Evolutionary conservation across 495 filamentous ascomycete species (phyloP).

Genomic region (Penicillium turbatum): DNA sequence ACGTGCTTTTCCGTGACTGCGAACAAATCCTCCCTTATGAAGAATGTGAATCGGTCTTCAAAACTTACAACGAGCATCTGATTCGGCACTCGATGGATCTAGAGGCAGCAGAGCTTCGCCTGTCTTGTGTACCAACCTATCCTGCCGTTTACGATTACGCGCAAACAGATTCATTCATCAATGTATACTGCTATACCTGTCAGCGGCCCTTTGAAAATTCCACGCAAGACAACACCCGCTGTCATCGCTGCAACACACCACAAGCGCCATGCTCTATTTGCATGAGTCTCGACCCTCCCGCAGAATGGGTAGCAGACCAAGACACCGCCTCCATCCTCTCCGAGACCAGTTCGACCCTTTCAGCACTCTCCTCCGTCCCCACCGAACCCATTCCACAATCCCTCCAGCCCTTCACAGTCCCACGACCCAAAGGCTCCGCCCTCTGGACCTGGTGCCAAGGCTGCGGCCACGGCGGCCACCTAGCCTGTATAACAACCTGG

Average conservation of each 20-base stretch:
- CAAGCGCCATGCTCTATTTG: conserved; percentile 46
- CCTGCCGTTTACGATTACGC: conserved; percentile 57
- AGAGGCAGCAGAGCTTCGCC: conserved; percentile 65
- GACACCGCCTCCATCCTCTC: conserved; percentile 11
- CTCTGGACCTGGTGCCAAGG: conserved; percentile 70
- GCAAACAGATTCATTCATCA: conserved; percentile 45
- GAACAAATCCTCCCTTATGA: conserved; percentile 42
- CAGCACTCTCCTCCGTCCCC: conserved; percentile 26
- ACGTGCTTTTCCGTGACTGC: conserved; percentile 37
- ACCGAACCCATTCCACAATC: conserved; percentile 31
- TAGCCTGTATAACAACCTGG: conserved; percentile 65
- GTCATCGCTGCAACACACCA: conserved; percentile 40
- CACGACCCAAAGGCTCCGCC: conserved; percentile 31
- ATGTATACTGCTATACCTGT: conserved; percentile 46
- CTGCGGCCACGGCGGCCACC: conserved; percentile 72
- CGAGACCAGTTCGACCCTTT: conserved; percentile 24
- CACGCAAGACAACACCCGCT: conserved; percentile 38
- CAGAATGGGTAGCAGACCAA: conserved; percentile 44
- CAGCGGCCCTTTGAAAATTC: conserved; percentile 46
- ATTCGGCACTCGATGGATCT: conserved; percentile 59
- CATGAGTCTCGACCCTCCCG: conserved; percentile 43
- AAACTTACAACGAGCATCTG: conserved; percentile 62
- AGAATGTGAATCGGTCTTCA: conserved; percentile 51
- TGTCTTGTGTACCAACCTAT: conserved; percentile 59
- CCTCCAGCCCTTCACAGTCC: conserved; percentile 17